Base-by-base conservation (phyloP, 768 basidiomycete species). In the Trametes coccinea region DNA sequence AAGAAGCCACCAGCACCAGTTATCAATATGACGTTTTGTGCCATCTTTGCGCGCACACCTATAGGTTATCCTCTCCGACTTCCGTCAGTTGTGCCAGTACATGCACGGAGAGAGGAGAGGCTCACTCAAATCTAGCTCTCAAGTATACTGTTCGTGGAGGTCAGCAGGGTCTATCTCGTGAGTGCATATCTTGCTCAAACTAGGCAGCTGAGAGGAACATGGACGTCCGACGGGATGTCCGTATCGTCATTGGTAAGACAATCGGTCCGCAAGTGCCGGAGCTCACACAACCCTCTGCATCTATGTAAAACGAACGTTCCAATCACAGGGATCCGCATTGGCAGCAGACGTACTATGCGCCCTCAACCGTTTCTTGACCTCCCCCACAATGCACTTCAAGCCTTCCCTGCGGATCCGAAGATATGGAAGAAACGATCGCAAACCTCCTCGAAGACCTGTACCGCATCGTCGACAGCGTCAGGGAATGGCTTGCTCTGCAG, bases 1-100 rank as follows among this genome's bases (percentile, higher is more conserved):
- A 79, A 70, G 64, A 70, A 81, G 11, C 79, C 80, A 17, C 71
- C 75, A 37, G 79, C 79, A 33, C 79, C 80, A 48, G 79, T 80
- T 37, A 81, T 74, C n/a, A 80, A 75, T 13, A 81, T 69, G 41
- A 75, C 71, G 62, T 72, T 78, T 13, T 58, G 58, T n/a, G 47
- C 40, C 53, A 55, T 60, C 1, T 29, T 37, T 11, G 34, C 34
- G 34, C 34, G 34, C 11, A 22, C 22, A 22, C 22, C 22, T 22
- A 22, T 22, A 39, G 39, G 39, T 7, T 39, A 7, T 39, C 7
- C 13, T 13, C 13, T 8, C 39, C 39, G 13, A 39, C 39, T 13
- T 13, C 39, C 1, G 39, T 7, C 39, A 13, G 7, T 39, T 2
- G 39, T 2, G 39, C 39, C 8, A 13, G 8, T 13, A 13, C 39